phyloP scores from a whole-genome alignment of 345 rosid genomes.

The Trapa bicornis region DNA sequence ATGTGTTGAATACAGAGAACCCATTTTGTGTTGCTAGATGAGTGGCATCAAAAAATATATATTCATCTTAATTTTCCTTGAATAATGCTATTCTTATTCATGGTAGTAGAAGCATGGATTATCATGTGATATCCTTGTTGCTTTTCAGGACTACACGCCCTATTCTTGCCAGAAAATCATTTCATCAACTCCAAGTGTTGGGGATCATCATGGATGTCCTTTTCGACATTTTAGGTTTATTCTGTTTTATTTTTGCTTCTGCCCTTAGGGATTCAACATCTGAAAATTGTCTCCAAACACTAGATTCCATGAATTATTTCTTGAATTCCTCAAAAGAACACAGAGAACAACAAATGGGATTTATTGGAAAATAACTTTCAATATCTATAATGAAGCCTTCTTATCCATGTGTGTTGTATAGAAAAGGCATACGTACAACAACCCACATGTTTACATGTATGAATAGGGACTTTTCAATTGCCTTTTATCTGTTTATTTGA shows the following conservation, averaged over 20 bases:
- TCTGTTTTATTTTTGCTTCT: not conserved
- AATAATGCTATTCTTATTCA: not conserved
- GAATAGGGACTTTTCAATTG: not conserved
- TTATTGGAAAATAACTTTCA: not conserved
- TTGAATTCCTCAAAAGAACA: not conserved
- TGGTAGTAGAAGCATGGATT: not conserved
- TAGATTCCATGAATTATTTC: not conserved
- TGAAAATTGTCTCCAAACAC: not conserved
- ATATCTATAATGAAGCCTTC: not conserved
- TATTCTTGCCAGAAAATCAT: constrained; percentile 84
- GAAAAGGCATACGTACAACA: not conserved
- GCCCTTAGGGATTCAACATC: not conserved
- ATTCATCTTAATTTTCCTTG: not conserved
- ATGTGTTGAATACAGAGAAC: not conserved
- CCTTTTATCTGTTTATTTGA: not conserved
- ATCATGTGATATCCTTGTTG: not conserved
- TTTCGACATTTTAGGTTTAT: constrained; percentile 84
- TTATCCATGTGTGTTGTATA: not conserved
- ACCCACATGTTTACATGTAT: not conserved
- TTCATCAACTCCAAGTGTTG: constrained; percentile 61
- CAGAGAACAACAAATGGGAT: not conserved
- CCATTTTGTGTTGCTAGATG: not conserved
- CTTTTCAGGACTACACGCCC: constrained; percentile 85
- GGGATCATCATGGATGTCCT: constrained; percentile 95
- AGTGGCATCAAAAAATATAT: not conserved